phyloP scores from a whole-genome alignment of 2,329 filamentous ascomycete species.

The Xylaria sp. region DNA sequence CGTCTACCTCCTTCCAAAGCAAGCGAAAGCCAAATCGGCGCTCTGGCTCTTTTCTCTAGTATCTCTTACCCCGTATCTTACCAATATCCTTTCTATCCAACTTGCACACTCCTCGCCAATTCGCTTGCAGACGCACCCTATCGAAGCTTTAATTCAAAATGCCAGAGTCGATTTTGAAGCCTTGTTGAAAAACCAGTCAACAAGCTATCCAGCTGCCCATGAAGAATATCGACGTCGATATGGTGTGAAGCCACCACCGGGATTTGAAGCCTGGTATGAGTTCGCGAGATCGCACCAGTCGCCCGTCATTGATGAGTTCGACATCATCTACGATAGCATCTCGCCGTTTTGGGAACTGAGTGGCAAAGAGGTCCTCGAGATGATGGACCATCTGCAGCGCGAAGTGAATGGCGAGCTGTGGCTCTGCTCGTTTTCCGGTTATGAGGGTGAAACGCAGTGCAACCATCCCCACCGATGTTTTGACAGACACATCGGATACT shows the following conservation, averaged over 20 bases:
- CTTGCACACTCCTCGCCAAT: constrained; percentile 13
- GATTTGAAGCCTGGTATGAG: constrained; percentile 50
- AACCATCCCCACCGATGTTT: constrained; percentile 37
- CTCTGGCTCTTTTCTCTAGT: constrained; percentile 40
- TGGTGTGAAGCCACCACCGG: constrained; percentile 45
- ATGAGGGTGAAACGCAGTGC: constrained; percentile 36
- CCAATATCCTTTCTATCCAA: constrained; percentile 33
- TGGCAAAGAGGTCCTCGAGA: constrained; percentile 36
- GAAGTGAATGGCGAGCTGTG: constrained; percentile 40
- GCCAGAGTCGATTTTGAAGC: constrained; percentile 37
- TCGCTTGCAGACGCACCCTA: constrained; percentile 37
- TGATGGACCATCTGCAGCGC: constrained; percentile 33
- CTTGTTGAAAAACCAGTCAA: constrained; percentile 43
- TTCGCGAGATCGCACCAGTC: constrained; percentile 46
- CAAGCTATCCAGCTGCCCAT: constrained; percentile 38
- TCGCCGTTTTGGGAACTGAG: constrained; percentile 45
- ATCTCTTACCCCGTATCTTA: constrained; percentile 37
- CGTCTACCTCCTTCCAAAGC: constrained; percentile 36
- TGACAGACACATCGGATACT: constrained; percentile 38
- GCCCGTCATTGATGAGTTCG: constrained; percentile 54
- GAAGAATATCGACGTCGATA: constrained; percentile 50
- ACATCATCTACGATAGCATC: constrained; percentile 45
- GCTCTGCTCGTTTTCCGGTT: constrained; percentile 39
- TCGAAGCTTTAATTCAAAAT: constrained; percentile 37
- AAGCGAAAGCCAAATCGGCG: constrained; percentile 25